Evolutionary conservation across 169 alveolate genomes (phyloP).

Genomic region (Plasmodium gonderi): DNA sequence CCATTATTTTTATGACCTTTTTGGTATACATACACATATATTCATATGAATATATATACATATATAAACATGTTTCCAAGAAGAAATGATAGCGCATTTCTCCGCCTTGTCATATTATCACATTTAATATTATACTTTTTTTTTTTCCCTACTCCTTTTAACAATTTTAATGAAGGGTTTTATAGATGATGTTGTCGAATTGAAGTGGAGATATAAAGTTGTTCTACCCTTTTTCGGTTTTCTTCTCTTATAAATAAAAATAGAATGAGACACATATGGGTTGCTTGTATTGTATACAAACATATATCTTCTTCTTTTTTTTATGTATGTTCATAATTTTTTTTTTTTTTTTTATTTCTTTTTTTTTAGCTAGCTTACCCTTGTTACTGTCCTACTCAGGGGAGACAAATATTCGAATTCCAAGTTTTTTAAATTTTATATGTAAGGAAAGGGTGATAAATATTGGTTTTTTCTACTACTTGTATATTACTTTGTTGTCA

Average conservation of each 20-base stretch:
- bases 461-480: slow-evolving; percentile 88
- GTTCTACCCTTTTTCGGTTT: slow-evolving; percentile 91
- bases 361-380: slow-evolving; percentile 80
- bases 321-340: not conserved
- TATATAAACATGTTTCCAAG: not conserved
- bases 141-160: slow-evolving; percentile 1
- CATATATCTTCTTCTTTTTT: too few species aligned
- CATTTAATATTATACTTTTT: not conserved
- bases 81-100: not conserved
- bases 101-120: not conserved
- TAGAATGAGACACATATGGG: not conserved
- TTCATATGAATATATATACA: not conserved
- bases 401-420: slow-evolving; percentile 88
- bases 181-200: slow-evolving; percentile 92
- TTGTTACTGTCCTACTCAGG: slow-evolving; percentile 92
- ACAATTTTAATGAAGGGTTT: slow-evolving; percentile 80
- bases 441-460: slow-evolving; percentile 80
- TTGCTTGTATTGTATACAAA: not conserved
- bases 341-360: slow-evolving; percentile 24
- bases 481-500: slow-evolving; percentile 89
- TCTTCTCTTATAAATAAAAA: slow-evolving; percentile 14
- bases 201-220: slow-evolving; percentile 94
- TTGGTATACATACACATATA: slow-evolving; percentile 76
- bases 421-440: slow-evolving; percentile 78
- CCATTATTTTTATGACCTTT: slow-evolving; percentile 91